A percentile compares a stretch with the other conserved stretches of the same genome.
Evolutionary conservation across 2,329 filamentous ascomycete genomes (phyloP).

Genomic region (Cryphonectria japonica): DNA sequence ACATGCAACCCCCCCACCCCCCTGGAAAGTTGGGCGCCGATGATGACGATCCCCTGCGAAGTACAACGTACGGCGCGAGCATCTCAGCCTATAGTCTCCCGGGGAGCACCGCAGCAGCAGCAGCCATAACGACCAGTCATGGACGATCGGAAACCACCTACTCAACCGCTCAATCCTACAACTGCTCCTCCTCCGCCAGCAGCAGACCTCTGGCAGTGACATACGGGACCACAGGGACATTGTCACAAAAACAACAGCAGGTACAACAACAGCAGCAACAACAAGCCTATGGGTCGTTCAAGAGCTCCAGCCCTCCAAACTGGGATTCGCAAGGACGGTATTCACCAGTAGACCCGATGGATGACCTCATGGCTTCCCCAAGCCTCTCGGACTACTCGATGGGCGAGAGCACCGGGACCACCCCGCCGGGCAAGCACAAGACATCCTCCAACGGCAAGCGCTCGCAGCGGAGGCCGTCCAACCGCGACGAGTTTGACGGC

Average conservation of each 20-base stretch:
- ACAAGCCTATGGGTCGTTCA: constrained; percentile 43
- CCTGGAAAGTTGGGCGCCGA: constrained; percentile 32
- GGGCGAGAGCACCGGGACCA: constrained; percentile 52
- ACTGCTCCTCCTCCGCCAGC: constrained; percentile 32
- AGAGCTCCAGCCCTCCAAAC: constrained; percentile 45
- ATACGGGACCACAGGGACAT: constrained; percentile 34
- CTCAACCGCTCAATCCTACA: constrained; percentile 45
- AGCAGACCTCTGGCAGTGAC: constrained; percentile 44
- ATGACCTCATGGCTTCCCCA: constrained; percentile 61
- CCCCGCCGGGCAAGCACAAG: constrained; percentile 50
- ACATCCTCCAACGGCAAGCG: constrained; percentile 51
- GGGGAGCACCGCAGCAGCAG: constrained; percentile 35
- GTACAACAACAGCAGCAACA: background rate
- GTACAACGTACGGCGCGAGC: constrained; percentile 47
- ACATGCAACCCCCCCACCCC: constrained; percentile 17
- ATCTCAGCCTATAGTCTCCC: constrained; percentile 36
- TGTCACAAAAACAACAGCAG: background rate
- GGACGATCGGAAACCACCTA: constrained; percentile 42
- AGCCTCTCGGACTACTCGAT: constrained; percentile 64
- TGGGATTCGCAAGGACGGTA: constrained; percentile 56
- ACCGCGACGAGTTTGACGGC: constrained; percentile 88
- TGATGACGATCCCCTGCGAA: constrained; percentile 38
- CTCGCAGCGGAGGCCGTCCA: constrained; percentile 71
- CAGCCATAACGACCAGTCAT: constrained; percentile 41
- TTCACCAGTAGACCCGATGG: constrained; percentile 61